These are phyloP conservation scores for Monosporozyma servazzii DNA, from an alignment of 805 yeast species.

Conservation along the genomic window DNA sequence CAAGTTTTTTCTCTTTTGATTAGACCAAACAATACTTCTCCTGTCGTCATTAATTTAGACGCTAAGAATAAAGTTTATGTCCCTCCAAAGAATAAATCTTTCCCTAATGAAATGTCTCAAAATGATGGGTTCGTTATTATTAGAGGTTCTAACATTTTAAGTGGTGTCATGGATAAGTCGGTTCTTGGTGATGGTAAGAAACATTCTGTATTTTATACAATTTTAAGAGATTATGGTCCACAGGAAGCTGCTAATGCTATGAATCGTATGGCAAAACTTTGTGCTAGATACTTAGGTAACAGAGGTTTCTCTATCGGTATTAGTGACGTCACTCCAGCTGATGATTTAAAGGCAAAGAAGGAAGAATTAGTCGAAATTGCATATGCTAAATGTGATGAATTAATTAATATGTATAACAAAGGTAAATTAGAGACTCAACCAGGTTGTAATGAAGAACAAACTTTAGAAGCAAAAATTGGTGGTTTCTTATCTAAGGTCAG, in stretches of 20 bases:
- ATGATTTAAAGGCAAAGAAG: constrained; percentile 62
- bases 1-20: constrained; percentile 86
- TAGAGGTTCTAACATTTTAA: constrained; percentile 76
- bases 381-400: constrained; percentile 81
- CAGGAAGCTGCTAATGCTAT: constrained; percentile 90
- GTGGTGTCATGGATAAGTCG: constrained; percentile 96
- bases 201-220: constrained; percentile 91
- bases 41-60: constrained; percentile 81
- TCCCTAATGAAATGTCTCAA: constrained; percentile 91
- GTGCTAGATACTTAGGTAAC: constrained; percentile 91
- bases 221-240: constrained; percentile 93
- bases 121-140: constrained; percentile 92
- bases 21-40: constrained; percentile 65
- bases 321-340: constrained; percentile 92
- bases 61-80: constrained; percentile 86
- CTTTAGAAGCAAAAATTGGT: constrained; percentile 94
- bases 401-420: constrained; percentile 64
- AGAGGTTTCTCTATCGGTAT: constrained; percentile 97
- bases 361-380: constrained; percentile 87
- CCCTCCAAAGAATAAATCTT: constrained; percentile 58
- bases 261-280: constrained; percentile 98
- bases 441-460: constrained; percentile 97
- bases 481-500: constrained; percentile 93
- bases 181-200: constrained; percentile 96
- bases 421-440: constrained; percentile 97